Base-by-base conservation (phyloP, 2,329 filamentous ascomycete species). In the Xenoacremonium recifei region DNA sequence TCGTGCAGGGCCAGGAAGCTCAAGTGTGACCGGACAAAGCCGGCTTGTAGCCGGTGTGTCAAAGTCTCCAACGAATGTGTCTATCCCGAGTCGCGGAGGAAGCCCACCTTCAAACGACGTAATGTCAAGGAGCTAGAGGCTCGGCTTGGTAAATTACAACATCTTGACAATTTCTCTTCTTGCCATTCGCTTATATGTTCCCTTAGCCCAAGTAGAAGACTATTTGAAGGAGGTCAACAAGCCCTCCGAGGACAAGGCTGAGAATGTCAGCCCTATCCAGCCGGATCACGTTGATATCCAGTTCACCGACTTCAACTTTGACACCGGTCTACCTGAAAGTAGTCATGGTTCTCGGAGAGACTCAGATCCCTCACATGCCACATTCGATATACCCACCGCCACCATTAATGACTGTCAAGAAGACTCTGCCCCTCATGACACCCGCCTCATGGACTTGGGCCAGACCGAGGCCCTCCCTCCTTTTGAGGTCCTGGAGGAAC, bases 41-140 rank as follows among this genome's bases (percentile, higher is more conserved):
- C 90, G 13, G 79, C 81, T 19, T 96, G 92, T 59, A 80, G 82
- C 31, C 91, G 90, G 16, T 96, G 92, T 64, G 72, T 79, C 40
- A 80, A 87, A 51, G 68, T 91, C 35, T 78, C 82, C 39, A 82
- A 85, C 61, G 84, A 88, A 39, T 96, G 92, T 66, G 77, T 87
- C 42, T 96, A 95, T 64, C 91, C 95, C 47, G 89, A 95, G 67
- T 87, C 90, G 42, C 78, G 90, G 59, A 84, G 89, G 68, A 96
- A 95, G 70, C 88, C 89, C 41, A 87, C 89, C 4, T 85, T 88
- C 16, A 96, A 95, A 71, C 77, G 90, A 58, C 84, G 87, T 52
- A 96, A 96, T 65, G 91, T 96, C 48, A 93, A 87, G 69, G 85
- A 93, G 61, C 72, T 96, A 43, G 92, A 96, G 65, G 89, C 89